phyloP scores from a whole-genome alignment of 306 rosid species.

The Cucurbita argyrosperma region DNA sequence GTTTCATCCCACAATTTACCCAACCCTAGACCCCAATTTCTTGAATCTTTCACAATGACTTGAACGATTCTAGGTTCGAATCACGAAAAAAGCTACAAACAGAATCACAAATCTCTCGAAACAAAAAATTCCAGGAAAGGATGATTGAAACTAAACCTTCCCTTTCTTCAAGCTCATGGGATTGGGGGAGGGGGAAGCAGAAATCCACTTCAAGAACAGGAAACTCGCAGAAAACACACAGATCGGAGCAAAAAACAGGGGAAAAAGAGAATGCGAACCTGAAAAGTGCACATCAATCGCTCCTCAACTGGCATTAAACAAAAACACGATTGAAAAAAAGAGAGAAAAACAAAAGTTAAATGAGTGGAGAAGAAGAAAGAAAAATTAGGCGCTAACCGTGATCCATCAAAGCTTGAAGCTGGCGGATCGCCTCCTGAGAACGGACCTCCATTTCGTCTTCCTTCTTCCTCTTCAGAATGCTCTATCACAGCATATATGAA shows the following conservation, averaged over 20 bases:
- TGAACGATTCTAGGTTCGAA: not conserved
- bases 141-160: not conserved
- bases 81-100: no score
- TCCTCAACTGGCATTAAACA: slow-evolving; percentile 47
- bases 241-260: slow-evolving; percentile 6
- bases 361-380: not conserved
- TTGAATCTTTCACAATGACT: not conserved
- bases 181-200: not conserved
- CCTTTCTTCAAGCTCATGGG: no score
- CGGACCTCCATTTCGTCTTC: slow-evolving; percentile 40
- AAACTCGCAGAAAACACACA: not conserved
- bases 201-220: not conserved
- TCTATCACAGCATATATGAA: not conserved
- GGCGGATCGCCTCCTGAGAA: slow-evolving; percentile 68
- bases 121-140: not conserved
- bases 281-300: slow-evolving; percentile 61
- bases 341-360: not conserved
- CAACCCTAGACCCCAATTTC: not conserved
- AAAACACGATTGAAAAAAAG: not conserved
- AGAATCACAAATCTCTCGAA: not conserved
- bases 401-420: slow-evolving; percentile 60
- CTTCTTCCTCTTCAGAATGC: not conserved
- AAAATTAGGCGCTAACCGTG: slow-evolving; percentile 33
- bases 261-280: slow-evolving; percentile 40
- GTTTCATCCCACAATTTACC: not conserved